Base-by-base conservation (phyloP, 805 yeast species). In the Saccharomycopsis babjevae region DNA sequence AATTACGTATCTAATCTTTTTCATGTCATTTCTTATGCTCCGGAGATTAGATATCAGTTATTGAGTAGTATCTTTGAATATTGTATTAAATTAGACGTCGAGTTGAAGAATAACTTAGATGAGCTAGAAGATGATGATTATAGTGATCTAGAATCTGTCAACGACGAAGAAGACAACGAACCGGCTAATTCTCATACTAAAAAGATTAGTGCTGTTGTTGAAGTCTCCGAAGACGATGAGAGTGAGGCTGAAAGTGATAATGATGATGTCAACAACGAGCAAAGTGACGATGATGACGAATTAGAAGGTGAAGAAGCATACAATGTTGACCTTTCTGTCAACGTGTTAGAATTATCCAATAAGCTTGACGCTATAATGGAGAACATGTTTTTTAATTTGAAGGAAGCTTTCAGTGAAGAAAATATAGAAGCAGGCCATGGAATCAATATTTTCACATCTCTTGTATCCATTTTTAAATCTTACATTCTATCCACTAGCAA, bases 401-500 rank as follows among this genome's bases (percentile, higher is more conserved):
- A 77, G 8, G 67, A 70, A 11, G 76, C 80, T 7, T 80, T 86
- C 68, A 78, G 81, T 11, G 69, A 74, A 1, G 82, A 81, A 34
- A 77, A 78, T 52, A 68, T 86, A 36, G 79, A 79, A 59, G 74
- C 79, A 28, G 91, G 88, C 15, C 83, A 80, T 61, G 89, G 91
- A 1, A 80, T 89, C 7, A 73, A 78, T 15, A 74, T 89, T 16
- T 93, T 85, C 74, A 86, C 85, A 66, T 85, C 89, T 1, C 75
- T 94, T 60, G 81, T 88, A 0, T 82, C 92, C 1, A 76, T 89
- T 30, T 93, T 93, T 78, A 85, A 84, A 68, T 79, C 90, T 1
- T 94, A 89, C 67, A 81, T 94, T 46, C 76, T 93, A 63, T 96
- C 97, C 28, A 94, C 99, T 1, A 96, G 92, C 72, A 86, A 87